Conservation (phyloP, 192 early-diverging fungal genomes). For the Nowakowskiella sp. region DNA sequence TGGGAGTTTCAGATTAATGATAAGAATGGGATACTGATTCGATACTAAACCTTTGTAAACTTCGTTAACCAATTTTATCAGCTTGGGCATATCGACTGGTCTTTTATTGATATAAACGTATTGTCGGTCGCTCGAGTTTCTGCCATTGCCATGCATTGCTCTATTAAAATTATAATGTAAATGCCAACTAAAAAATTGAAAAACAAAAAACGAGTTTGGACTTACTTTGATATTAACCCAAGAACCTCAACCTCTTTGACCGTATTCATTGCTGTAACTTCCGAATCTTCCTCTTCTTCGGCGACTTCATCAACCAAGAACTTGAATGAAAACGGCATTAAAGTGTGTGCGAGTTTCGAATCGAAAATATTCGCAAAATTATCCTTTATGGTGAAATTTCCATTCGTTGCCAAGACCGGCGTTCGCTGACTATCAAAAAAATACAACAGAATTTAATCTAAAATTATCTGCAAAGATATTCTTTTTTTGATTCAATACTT, state of each 20-base stretch:
- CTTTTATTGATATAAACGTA: slow-evolving; percentile 84
- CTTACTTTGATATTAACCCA: slow-evolving; percentile 33
- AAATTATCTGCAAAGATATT: slow-evolving; percentile 4
- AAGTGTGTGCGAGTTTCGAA: slow-evolving; percentile 32
- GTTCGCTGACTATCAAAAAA: slow-evolving; percentile 33
- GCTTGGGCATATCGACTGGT: slow-evolving; percentile 77
- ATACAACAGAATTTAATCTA: neutral
- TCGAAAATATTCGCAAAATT: slow-evolving; percentile 79
- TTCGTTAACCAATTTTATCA: slow-evolving; percentile 69
- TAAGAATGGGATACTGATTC: slow-evolving; percentile 70
- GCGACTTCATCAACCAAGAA: slow-evolving; percentile 23
- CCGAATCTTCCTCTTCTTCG: neutral
- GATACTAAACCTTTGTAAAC: slow-evolving; percentile 59
- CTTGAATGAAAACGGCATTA: slow-evolving; percentile 39
- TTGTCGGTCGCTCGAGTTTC: slow-evolving; percentile 73
- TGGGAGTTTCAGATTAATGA: slow-evolving; percentile 56
- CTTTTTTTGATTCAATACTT: slow-evolving; percentile 23
- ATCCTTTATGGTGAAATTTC: slow-evolving; percentile 47
- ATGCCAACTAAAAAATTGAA: neutral
- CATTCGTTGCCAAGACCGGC: slow-evolving; percentile 48
- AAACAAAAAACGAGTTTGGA: neutral
- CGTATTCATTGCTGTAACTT: neutral
- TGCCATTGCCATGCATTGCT: slow-evolving; percentile 29
- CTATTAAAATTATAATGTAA: neutral
- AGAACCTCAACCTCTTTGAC: slow-evolving; percentile 2